Evolutionary conservation across 495 filamentous ascomycete genomes (phyloP), one percentile per base, ranked within the genome.

Genomic region (Hyaloscypha finlandica): DNA sequence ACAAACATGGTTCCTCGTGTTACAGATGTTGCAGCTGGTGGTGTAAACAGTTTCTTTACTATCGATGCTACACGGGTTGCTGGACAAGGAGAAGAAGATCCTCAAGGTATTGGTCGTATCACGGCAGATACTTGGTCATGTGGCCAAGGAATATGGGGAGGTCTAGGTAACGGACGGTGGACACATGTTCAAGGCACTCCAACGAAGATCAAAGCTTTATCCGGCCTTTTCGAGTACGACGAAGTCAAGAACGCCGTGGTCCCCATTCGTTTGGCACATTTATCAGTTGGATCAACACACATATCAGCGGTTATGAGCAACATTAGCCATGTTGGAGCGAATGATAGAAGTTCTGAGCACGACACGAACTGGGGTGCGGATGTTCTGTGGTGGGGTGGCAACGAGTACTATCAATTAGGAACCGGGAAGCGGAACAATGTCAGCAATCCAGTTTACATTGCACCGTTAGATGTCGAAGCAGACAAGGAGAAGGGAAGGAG

Each of bases 371-470:
- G 85, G 82, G 94, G 94, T 59, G 87, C 88, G 9, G 95, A 98
- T 76, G 87, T 91, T 2, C 74, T 97, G 6, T 96, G 89, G 84
- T 99, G 94, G 91, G 95, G 95, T 69, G 91, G 91, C 45, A 99
- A 97, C 72, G 94, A 99, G 78, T 84, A 86, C 68, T 97, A 91
- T 73, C 95, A 99, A 74, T 85, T 99, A 20, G 95, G 95, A 4
- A 97, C 90, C 4, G 94, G 95, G 42, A 94, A 88, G 81, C 79
- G 94, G 66, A 96, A 86, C 72, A 98, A 99, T 73, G 69, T 86
- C 6, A 78, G 83, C 35, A 81, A 81, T 11, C 95, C 95, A 16
- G 81, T 81, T 0, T 91, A 97, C 75, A 92, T 99, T 63, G 83
- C 87, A 32, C 91, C 92, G 9, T 79, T 97, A 39, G 82, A 83